phyloP scores from a whole-genome alignment of 495 filamentous ascomycete genomes.

The Collariella sp. region DNA sequence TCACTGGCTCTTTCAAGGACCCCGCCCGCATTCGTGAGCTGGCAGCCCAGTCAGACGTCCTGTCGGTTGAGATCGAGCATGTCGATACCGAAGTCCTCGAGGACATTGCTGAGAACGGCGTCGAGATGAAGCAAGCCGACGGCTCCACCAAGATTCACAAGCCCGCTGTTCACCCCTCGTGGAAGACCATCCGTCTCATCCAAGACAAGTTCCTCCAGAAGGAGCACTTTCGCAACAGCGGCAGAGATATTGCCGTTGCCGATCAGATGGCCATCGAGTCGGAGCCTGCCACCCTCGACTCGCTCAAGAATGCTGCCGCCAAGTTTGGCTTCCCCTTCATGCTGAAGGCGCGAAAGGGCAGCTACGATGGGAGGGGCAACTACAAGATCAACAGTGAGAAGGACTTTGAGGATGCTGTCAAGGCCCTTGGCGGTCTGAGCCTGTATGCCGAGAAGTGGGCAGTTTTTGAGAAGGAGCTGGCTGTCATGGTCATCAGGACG shows the following conservation, averaged over 20 bases:
- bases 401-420: conserved; percentile 61
- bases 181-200: conserved; percentile 81
- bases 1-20: conserved; percentile 81
- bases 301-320: conserved; percentile 54
- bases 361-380: conserved; percentile 93
- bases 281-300: conserved; percentile 41
- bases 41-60: conserved; percentile 66
- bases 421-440: conserved; percentile 58
- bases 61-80: conserved; percentile 98
- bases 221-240: conserved; percentile 52
- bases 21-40: conserved; percentile 65
- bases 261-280: conserved; percentile 52
- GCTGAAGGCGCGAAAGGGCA: conserved; percentile 87
- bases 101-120: conserved; percentile 56
- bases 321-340: conserved; percentile 81
- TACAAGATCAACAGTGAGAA: conserved; percentile 58
- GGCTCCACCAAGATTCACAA: conserved; percentile 32
- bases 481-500: conserved; percentile 92
- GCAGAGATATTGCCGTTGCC: conserved; percentile 61
- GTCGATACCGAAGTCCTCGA: conserved; percentile 89
- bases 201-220: conserved; percentile 97
- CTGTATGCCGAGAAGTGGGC: conserved; percentile 92
- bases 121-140: conserved; percentile 40
- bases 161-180: conserved; percentile 70
- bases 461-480: conserved; percentile 74